Evolutionary conservation across 2,329 filamentous ascomycete genomes (phyloP).

Genomic region (Cercospora beticola): DNA sequence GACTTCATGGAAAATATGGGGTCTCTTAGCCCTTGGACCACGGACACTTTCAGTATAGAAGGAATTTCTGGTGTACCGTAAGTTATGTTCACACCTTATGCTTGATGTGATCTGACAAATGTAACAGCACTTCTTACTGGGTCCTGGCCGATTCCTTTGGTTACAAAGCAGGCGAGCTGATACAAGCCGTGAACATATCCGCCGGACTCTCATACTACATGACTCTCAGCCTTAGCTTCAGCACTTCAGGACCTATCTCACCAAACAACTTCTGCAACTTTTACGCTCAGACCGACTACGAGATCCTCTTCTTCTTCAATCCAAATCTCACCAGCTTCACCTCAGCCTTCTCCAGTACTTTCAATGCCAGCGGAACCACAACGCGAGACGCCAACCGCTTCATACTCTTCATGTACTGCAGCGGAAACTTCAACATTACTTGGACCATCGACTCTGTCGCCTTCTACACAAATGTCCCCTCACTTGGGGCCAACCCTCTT

Average conservation of each 20-base stretch:
- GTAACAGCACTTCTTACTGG: background rate
- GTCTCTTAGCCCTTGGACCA: background rate
- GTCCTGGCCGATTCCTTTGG: background rate
- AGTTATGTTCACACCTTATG: background rate
- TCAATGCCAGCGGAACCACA: constrained; percentile 7
- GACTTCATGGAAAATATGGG: background rate
- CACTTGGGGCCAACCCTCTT: background rate
- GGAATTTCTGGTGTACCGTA: background rate
- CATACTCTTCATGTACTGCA: constrained; percentile 9
- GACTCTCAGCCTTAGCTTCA: background rate
- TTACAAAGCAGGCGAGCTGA: background rate
- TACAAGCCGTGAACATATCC: background rate
- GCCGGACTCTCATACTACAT: background rate
- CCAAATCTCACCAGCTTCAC: background rate
- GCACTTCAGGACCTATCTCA: background rate
- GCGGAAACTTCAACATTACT: constrained; percentile 5
- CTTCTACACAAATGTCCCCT: background rate
- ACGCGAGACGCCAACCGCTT: background rate
- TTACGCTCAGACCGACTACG: constrained; percentile 5
- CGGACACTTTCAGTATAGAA: background rate
- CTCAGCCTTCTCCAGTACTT: background rate
- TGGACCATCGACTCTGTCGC: background rate
- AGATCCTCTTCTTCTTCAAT: background rate
- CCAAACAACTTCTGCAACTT: background rate
- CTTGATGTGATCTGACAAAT: background rate